These are phyloP conservation scores for Candida sojae DNA, from an alignment of 1,139 yeast species.

Conservation along the genomic window DNA sequence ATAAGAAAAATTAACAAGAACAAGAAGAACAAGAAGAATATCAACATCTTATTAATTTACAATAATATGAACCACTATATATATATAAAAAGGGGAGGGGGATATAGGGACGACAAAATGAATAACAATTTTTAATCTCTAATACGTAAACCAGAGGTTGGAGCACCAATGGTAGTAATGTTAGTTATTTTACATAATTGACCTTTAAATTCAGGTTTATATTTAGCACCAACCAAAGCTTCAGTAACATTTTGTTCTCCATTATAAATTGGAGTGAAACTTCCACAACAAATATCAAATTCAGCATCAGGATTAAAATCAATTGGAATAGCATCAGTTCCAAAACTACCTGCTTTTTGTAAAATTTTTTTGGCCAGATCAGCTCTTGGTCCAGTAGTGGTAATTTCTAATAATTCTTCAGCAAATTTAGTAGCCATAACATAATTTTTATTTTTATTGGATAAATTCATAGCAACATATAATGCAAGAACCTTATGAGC, in stretches of 20 bases:
- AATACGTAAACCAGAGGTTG: slow-evolving; percentile 88
- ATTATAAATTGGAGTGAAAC: slow-evolving; percentile 85
- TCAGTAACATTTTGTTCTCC: slow-evolving; percentile 72
- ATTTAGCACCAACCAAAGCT: slow-evolving; percentile 90
- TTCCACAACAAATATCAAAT: slow-evolving; percentile 85
- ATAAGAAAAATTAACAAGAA: no score
- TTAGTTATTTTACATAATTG: slow-evolving; percentile 73
- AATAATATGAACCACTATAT: no score
- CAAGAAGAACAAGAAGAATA: no score
- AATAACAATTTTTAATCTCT: slow-evolving; percentile 18
- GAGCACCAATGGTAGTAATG: slow-evolving; percentile 84
- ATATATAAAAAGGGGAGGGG: no score
- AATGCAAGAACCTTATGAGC: slow-evolving; percentile 86
- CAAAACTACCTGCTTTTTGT: slow-evolving; percentile 73
- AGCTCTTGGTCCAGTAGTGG: slow-evolving; percentile 74
- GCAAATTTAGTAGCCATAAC: slow-evolving; percentile 93
- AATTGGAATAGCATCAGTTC: slow-evolving; percentile 84
- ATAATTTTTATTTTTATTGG: slow-evolving; percentile 84
- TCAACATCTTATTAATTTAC: no score
- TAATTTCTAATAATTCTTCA: slow-evolving; percentile 69
- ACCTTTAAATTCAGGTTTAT: slow-evolving; percentile 77
- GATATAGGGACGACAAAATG: no score
- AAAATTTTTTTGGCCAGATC: slow-evolving; percentile 87
- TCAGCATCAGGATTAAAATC: slow-evolving; percentile 93
- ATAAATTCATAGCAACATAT: slow-evolving; percentile 93